Evolutionary conservation across 2,329 filamentous ascomycete species (phyloP).

Genomic region (Xylogone sp.): DNA sequence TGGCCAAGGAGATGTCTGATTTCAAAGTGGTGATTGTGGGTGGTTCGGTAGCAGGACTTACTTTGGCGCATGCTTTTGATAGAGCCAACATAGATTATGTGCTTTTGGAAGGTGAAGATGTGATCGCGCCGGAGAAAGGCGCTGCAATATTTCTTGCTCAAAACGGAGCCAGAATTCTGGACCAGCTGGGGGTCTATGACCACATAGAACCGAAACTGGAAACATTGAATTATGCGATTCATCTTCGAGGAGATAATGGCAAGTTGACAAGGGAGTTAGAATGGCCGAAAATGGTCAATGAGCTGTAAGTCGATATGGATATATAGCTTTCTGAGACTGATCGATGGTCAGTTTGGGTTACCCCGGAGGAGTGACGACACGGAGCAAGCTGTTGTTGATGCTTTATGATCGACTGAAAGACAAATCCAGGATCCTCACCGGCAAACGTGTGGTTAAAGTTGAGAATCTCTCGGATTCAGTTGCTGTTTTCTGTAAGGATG

Average conservation of each 20-base stretch:
- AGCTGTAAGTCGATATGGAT: constrained; percentile 6
- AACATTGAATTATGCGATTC: constrained; percentile 6
- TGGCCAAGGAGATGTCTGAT: too few relatives aligned
- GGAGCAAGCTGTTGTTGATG: constrained; percentile 13
- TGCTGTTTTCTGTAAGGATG: constrained; percentile 16
- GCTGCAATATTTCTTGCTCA: constrained; percentile 27
- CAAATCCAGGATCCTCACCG: constrained; percentile 11
- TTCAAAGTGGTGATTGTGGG: constrained; percentile 19
- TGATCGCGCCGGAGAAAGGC: constrained; percentile 15
- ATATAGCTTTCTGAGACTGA: not conserved
- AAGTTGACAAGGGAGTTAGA: constrained; percentile 8
- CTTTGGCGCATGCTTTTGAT: constrained; percentile 17
- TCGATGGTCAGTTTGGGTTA: constrained; percentile 15
- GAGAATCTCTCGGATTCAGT: constrained; percentile 9
- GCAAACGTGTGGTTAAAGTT: constrained; percentile 12
- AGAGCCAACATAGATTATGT: constrained; percentile 17
- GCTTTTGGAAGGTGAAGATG: constrained; percentile 17
- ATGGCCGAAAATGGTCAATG: constrained; percentile 11
- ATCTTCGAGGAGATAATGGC: constrained; percentile 8
- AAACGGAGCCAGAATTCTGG: constrained; percentile 41
- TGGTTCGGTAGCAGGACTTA: constrained; percentile 17
- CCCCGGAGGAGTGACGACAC: constrained; percentile 11
- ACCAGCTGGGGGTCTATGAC: constrained; percentile 42
- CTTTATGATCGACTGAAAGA: constrained; percentile 18
- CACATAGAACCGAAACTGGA: constrained; percentile 9